A percentile compares a stretch with the other conserved stretches of the same genome.
Conservation (phyloP, 1,284 basidiomycete genomes). For the Papiliotrema flavescens region DNA sequence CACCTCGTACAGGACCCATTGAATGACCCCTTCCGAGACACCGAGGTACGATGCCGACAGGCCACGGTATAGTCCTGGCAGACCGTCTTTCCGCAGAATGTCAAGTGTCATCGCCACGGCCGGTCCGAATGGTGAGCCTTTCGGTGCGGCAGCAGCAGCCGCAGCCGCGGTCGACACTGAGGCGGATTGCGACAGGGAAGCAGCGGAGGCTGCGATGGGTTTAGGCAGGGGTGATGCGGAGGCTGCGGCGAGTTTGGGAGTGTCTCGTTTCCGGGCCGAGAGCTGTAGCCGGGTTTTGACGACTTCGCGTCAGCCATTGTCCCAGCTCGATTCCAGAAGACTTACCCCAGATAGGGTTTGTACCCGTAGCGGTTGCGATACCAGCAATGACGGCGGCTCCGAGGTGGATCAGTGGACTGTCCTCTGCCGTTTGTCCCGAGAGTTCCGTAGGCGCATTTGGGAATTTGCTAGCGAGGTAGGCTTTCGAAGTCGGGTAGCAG, state of each 20-base stretch:
- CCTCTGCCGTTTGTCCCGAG: slow-evolving; percentile 58
- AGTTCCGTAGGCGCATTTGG: slow-evolving; percentile 53
- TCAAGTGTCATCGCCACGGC: slow-evolving; percentile 57
- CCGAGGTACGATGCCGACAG: slow-evolving; percentile 92
- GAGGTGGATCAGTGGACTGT: slow-evolving; percentile 83
- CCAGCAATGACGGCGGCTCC: slow-evolving; percentile 76
- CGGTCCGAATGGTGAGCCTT: slow-evolving; percentile 13
- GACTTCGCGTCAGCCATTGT: slow-evolving; percentile 51
- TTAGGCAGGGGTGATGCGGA: slow-evolving; percentile 11
- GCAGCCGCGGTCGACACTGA: slow-evolving; percentile 10
- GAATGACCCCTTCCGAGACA: slow-evolving; percentile 94
- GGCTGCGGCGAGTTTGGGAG: slow-evolving; percentile 2
- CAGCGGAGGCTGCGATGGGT: slow-evolving; percentile 28
- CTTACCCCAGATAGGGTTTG: slow-evolving; percentile 94
- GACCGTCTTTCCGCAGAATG: slow-evolving; percentile 77
- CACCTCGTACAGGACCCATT: slow-evolving; percentile 92
- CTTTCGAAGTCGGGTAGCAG: slow-evolving; percentile 96
- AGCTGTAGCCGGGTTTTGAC: slow-evolving; percentile 91
- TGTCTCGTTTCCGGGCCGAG: slow-evolving; percentile 29
- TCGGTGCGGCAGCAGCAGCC: slow-evolving; percentile 16
- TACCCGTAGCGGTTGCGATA: slow-evolving; percentile 79
- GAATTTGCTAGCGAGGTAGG: slow-evolving; percentile 76
- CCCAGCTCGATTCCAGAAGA: too few species aligned
- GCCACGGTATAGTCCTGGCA: slow-evolving; percentile 90
- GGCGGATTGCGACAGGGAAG: slow-evolving; percentile 15